These are phyloP conservation scores for Adenanthera pavonina DNA, from an alignment of 306 rosid species.

Conservation along the genomic window DNA sequence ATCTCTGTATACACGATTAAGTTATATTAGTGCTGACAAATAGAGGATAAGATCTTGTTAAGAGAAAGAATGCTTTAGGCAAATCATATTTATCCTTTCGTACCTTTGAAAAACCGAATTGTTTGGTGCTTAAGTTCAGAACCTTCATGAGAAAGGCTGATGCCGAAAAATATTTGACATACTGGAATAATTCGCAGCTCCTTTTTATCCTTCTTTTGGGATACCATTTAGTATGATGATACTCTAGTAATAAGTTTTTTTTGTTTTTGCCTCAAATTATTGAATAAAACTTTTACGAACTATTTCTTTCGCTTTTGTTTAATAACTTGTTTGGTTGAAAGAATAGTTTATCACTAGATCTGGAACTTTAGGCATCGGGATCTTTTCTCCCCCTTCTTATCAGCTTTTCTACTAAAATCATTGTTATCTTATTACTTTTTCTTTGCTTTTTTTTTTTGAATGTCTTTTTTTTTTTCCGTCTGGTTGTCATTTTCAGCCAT, in stretches of 20 bases:
- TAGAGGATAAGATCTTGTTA: background rate
- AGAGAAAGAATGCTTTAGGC: background rate
- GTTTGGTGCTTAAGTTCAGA: background rate
- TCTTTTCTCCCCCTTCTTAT: background rate
- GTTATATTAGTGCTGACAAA: background rate
- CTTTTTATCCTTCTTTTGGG: background rate
- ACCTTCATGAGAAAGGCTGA: background rate
- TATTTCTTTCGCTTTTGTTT: background rate
- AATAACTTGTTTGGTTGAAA: background rate
- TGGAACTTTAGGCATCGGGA: constrained; percentile 6
- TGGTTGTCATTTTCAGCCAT: background rate
- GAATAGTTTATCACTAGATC: constrained; percentile 11
- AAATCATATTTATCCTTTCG: background rate
- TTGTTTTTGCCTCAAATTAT: constrained; percentile 9
- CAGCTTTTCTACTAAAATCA: constrained; percentile 32
- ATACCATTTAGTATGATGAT: background rate
- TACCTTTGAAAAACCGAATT: background rate
- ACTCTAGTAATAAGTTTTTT: background rate
- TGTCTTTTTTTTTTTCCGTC: background rate
- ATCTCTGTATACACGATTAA: background rate
- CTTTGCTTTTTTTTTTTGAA: background rate
- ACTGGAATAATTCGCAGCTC: background rate
- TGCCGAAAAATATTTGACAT: background rate
- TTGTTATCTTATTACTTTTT: background rate
- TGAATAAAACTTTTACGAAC: background rate